These are phyloP conservation scores for Stephanodiscus minutulus DNA, from an alignment of 108 stramenopile species.

Conservation along the genomic window DNA sequence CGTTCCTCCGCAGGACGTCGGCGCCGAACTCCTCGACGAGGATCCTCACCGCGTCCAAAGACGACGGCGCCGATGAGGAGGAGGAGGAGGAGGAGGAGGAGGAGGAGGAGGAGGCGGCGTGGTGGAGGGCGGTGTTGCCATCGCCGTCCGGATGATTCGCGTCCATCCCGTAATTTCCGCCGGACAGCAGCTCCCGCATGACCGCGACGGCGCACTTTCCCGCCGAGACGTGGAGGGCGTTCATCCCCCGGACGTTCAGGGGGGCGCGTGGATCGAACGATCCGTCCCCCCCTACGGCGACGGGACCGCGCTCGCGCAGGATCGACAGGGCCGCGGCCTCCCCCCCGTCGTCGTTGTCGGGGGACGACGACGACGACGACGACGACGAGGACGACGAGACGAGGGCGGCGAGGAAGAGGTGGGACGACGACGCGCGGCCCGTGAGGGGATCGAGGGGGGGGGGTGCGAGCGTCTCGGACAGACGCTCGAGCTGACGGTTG, in stretches of 20 bases:
- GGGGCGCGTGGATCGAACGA: constrained; percentile 27
- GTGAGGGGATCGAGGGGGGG: constrained; percentile 62
- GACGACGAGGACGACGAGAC: constrained; percentile 4
- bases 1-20: constrained; percentile 58
- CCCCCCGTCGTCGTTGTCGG: too few relatives aligned
- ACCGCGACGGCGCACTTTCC: constrained; percentile 39
- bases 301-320: background rate
- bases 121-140: constrained; percentile 80
- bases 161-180: constrained; percentile 46
- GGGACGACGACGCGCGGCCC: constrained; percentile 17
- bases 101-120: constrained; percentile 58
- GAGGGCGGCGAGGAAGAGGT: constrained; percentile 47
- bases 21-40: constrained; percentile 66
- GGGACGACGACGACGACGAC: constrained; percentile 8
- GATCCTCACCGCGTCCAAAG: constrained; percentile 53
- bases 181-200: constrained; percentile 43
- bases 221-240: constrained; percentile 73
- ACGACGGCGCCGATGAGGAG: background rate
- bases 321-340: background rate
- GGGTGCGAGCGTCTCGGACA: constrained; percentile 80
- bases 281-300: background rate
- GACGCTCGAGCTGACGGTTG: constrained; percentile 60
- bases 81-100: constrained; percentile 13
- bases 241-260: constrained; percentile 51
- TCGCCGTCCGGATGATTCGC: constrained; percentile 56